Evolutionary conservation across 345 rosid genomes (phyloP).

Genomic region (Populus euphratica): DNA sequence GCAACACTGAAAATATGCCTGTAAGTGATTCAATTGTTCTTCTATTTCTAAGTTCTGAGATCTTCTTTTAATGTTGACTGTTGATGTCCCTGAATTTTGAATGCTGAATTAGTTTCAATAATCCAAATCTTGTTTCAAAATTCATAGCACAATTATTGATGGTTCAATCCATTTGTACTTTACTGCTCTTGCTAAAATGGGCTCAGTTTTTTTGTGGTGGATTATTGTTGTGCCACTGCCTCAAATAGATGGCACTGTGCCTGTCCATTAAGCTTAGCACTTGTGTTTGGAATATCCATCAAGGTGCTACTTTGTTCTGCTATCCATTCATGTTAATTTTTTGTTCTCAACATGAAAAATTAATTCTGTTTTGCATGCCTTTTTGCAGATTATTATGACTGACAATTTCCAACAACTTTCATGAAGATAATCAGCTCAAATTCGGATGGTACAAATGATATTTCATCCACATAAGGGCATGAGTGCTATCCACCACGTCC

Average conservation of each 20-base stretch:
- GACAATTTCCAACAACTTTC: no score
- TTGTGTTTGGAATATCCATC: not conserved
- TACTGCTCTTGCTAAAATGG: not conserved
- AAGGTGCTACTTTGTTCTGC: not conserved
- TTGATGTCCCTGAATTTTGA: not conserved
- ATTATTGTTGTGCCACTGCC: not conserved
- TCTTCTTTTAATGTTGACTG: not conserved
- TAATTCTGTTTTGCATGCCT: not conserved
- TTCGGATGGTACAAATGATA: no score
- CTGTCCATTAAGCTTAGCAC: not conserved
- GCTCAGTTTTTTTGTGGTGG: not conserved
- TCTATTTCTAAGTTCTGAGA: not conserved
- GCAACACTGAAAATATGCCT: conserved; percentile 96
- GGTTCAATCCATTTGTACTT: not conserved
- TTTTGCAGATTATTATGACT: conserved; percentile 10
- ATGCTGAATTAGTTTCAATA: not conserved
- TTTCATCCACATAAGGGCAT: no score
- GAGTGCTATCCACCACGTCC: no score
- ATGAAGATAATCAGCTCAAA: no score
- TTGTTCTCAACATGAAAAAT: not conserved
- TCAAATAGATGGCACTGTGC: not conserved
- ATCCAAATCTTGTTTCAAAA: not conserved
- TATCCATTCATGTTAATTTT: not conserved
- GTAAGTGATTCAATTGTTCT: conserved; percentile 41
- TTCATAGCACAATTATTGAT: not conserved